phyloP scores from a whole-genome alignment of 139 green algal genomes.

The Coelastrella sp. region DNA sequence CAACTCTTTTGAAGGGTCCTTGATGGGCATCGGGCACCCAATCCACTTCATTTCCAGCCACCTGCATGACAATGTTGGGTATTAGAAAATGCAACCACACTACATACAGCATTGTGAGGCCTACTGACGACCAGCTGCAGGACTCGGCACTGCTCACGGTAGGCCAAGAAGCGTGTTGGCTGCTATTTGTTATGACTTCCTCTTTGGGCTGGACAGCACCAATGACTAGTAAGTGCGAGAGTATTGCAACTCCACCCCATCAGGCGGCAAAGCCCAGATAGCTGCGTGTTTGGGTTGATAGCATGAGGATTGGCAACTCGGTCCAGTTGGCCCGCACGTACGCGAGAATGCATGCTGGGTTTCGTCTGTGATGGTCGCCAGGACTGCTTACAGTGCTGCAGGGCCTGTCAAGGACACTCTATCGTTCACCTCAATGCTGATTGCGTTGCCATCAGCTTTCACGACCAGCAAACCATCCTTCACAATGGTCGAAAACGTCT shows the following conservation, averaged over 20 bases:
- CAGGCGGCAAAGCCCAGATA: not conserved
- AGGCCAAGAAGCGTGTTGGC: not conserved
- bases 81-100: not conserved
- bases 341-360: too few relatives aligned
- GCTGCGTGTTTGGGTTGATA: not conserved
- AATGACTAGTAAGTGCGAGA: not conserved
- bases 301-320: too few relatives aligned
- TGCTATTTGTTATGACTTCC: not conserved
- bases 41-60: not conserved
- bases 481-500: constrained; percentile 17
- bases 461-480: not conserved
- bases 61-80: not conserved
- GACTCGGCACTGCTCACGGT: too few relatives aligned
- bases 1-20: constrained; percentile 35
- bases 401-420: not conserved
- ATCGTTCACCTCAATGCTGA: not conserved
- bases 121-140: not conserved
- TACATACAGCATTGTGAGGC: not conserved
- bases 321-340: too few relatives aligned
- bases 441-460: not conserved
- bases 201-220: not conserved
- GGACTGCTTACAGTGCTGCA: not conserved
- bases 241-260: not conserved
- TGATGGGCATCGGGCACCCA: constrained; percentile 1
- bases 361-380: too few relatives aligned